phyloP scores from a whole-genome alignment of 371 early-diverging fungal genomes.

The Syncephalastrum contaminatum region DNA sequence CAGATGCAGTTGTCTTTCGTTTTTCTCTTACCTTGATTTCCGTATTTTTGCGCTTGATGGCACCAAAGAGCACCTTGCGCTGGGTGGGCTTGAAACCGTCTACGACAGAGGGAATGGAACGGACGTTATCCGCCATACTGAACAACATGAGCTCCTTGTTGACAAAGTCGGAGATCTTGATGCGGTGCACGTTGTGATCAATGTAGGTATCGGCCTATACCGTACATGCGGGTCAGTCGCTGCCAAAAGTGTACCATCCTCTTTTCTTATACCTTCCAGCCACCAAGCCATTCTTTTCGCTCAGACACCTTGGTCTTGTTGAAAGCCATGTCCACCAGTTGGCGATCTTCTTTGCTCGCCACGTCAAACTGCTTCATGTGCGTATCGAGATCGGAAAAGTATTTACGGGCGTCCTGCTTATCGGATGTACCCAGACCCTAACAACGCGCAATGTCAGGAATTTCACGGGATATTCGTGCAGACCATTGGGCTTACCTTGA shows the following conservation, averaged over 20 bases:
- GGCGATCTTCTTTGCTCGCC: constrained; percentile 68
- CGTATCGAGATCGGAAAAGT: constrained; percentile 81
- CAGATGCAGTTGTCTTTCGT: neutral
- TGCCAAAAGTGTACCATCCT: too few relatives aligned
- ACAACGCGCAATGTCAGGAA: neutral
- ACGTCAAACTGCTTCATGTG: constrained; percentile 91
- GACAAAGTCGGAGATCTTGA: constrained; percentile 95
- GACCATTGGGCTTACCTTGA: constrained; percentile 64
- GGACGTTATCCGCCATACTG: constrained; percentile 96
- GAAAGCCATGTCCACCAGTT: constrained; percentile 97
- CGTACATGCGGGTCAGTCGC: neutral
- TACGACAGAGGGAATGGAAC: constrained; percentile 97
- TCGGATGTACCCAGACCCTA: constrained; percentile 98
- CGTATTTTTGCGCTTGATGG: constrained; percentile 80
- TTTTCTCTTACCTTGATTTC: constrained; percentile 84
- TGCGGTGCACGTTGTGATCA: constrained; percentile 79
- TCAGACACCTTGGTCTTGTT: constrained; percentile 96
- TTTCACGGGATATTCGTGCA: too few relatives aligned
- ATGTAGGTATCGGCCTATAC: constrained; percentile 90
- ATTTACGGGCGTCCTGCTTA: constrained; percentile 91
- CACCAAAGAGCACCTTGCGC: constrained; percentile 95
- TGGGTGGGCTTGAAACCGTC: constrained; percentile 99
- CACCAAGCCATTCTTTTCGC: constrained; percentile 96
- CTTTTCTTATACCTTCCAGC: constrained; percentile 58
- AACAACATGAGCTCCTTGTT: constrained; percentile 98